A percentile compares a stretch with the other conserved stretches of the same genome.
Conservation (phyloP, 192 early-diverging fungal genomes). For the Phlyctochytrium bullatum region DNA sequence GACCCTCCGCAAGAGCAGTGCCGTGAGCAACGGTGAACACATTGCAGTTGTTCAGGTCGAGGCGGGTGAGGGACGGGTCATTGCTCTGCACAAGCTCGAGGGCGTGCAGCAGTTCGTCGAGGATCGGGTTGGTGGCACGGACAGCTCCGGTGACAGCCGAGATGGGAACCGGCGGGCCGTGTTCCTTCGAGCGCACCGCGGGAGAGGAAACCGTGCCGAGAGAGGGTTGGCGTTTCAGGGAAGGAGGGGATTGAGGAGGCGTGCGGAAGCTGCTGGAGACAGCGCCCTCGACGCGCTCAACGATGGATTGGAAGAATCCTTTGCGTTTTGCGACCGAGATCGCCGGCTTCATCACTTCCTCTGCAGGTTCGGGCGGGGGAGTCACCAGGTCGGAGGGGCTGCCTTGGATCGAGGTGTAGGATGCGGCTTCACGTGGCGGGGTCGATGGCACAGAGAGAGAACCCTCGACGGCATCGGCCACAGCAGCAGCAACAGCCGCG, state of each 20-base stretch:
- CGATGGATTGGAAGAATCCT: not conserved
- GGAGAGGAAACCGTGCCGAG: slow-evolving; percentile 17
- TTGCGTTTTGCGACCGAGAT: not conserved
- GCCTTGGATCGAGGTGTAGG: no score
- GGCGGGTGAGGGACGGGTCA: slow-evolving; percentile 31
- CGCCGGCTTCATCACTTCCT: not conserved
- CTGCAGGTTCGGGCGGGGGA: no score
- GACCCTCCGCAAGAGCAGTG: slow-evolving; percentile 32
- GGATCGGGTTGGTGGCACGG: slow-evolving; percentile 45
- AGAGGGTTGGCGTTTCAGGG: slow-evolving; percentile 18
- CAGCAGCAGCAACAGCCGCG: no score
- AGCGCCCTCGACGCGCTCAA: not conserved
- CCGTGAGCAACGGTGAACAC: slow-evolving; percentile 35
- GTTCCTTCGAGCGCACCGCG: slow-evolving; percentile 22
- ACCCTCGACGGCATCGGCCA: no score
- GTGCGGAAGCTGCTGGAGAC: not conserved
- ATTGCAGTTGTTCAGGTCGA: slow-evolving; percentile 47
- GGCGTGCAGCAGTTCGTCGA: slow-evolving; percentile 46
- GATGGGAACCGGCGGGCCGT: slow-evolving; percentile 37
- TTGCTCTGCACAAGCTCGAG: slow-evolving; percentile 35
- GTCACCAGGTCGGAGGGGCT: no score
- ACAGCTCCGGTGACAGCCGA: slow-evolving; percentile 37
- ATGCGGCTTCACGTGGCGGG: no score
- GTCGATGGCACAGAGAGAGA: no score
- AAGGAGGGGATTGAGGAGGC: slow-evolving; percentile 11